Base-by-base conservation (phyloP, 1,284 basidiomycete species). In the Trichosporon sp. region DNA sequence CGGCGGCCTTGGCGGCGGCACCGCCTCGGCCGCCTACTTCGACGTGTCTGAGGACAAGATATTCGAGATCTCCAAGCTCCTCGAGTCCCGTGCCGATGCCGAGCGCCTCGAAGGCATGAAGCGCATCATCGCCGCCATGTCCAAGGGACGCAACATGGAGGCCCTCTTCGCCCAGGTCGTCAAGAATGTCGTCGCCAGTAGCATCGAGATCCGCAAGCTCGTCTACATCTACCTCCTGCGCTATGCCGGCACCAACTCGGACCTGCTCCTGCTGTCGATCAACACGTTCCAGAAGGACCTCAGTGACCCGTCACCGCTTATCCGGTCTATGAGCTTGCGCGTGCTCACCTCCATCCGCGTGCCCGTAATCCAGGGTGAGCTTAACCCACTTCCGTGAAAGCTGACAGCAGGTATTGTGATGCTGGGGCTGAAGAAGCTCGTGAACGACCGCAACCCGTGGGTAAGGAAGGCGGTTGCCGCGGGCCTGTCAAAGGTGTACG, bases 251-350 rank as follows among this genome's bases (percentile, higher is more conserved):
- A 89, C 90, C 64, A 93, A 95, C 77, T 95, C 96, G 8, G 97
- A 99, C 83, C 89, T 99, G 65, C 92, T 97, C 0, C 85, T 99
- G 42, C 87, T 99, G 27, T 96, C 95, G 6, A 97, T 99, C 86
- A 99, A 99, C 84, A 97, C 96, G 11, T 98, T 98, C 80, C 97
- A 99, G 83, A 94, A 95, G 81, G 97, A 99, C 83, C 86, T 99
- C 21, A 89, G 90, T 1, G 96, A 99, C 78, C 86, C 90, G 8
- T 97, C 91, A 70, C 96, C 97, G 0, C 88, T 98, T 75, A 95
- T 95, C 69, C 88, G 93, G 32, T 92, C 92, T 12, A 97, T 97
- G 94, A 93, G 93, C 2, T 84, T 98, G 60, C 87, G 95, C n/a
- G 94, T 98, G 1, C 86, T 98, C 60, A 93, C 92, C 70, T 93